Conservation (phyloP, 768 basidiomycete genomes). For the Clathrus columnatus region DNA sequence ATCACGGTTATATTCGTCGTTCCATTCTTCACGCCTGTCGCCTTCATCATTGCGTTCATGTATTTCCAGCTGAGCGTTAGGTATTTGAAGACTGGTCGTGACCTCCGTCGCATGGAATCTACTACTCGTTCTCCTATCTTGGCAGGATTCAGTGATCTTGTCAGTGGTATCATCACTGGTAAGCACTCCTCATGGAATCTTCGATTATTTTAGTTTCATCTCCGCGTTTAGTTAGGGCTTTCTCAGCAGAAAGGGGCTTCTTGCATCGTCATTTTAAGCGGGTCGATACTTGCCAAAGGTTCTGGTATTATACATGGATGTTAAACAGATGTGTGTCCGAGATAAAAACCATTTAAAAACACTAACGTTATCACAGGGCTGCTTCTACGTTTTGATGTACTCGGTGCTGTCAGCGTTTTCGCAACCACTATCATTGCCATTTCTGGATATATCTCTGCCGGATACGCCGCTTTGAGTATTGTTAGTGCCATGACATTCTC, state of each 20-base stretch:
- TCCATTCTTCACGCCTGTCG: constrained; percentile 9
- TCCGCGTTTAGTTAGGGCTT: constrained; percentile 17
- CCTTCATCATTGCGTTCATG: constrained; percentile 1
- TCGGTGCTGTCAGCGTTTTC: constrained; percentile 27
- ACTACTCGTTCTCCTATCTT: constrained; percentile 24
- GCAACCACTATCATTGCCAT: constrained; percentile 27
- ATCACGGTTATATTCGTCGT: constrained; percentile 15
- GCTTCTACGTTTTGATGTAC: constrained; percentile 24
- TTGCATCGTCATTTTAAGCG: constrained; percentile 11
- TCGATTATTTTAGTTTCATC: constrained; percentile 13
- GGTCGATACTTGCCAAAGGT: constrained; percentile 6
- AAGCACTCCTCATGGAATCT: background rate
- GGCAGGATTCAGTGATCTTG: constrained; percentile 20
- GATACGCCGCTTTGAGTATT: constrained; percentile 14
- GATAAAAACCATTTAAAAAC: too few species aligned
- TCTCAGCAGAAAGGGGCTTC: constrained; percentile 16
- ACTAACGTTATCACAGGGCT: constrained; percentile 7
- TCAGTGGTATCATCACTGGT: constrained; percentile 12
- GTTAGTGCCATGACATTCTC: constrained; percentile 15
- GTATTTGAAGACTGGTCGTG: constrained; percentile 23
- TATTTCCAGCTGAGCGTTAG: constrained; percentile 12
- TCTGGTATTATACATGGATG: constrained; percentile 16
- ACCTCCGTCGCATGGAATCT: constrained; percentile 28
- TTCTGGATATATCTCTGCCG: constrained; percentile 20
- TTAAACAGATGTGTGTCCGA: constrained; percentile 11